A percentile compares a stretch with the other conserved stretches of the same genome.
Conservation (phyloP, 2,329 filamentous ascomycete genomes). For the Pyricularia grisea region DNA sequence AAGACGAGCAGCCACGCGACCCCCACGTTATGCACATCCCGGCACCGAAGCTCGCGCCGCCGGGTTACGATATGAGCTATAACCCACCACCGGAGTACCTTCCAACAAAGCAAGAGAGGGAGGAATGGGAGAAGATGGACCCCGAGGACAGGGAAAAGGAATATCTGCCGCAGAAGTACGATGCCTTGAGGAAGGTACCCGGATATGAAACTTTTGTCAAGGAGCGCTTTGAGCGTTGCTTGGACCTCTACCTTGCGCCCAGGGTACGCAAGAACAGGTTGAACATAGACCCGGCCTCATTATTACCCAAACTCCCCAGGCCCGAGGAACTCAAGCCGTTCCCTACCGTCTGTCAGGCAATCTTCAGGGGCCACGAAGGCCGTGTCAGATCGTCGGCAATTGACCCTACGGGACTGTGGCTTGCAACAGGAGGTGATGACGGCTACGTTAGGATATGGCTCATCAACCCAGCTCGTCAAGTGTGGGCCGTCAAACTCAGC, state of each 20-base stretch:
- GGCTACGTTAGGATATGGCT: slow-evolving; percentile 89
- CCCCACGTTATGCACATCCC: slow-evolving; percentile 92
- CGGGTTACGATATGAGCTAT: slow-evolving; percentile 91
- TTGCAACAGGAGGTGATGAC: slow-evolving; percentile 91
- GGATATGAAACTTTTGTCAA: slow-evolving; percentile 87
- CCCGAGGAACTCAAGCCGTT: slow-evolving; percentile 93
- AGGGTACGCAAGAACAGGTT: slow-evolving; percentile 86
- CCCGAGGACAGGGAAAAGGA: slow-evolving; percentile 87
- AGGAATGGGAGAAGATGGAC: slow-evolving; percentile 76
- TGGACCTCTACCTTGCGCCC: slow-evolving; percentile 92
- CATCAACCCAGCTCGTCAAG: slow-evolving; percentile 72
- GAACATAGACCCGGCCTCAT: slow-evolving; percentile 89
- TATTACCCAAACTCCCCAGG: slow-evolving; percentile 85
- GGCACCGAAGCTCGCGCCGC: slow-evolving; percentile 85
- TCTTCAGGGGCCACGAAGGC: slow-evolving; percentile 83
- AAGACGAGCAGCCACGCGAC: slow-evolving; percentile 73
- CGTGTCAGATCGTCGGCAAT: slow-evolving; percentile 77
- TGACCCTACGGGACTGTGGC: slow-evolving; percentile 74
- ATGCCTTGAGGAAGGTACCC: slow-evolving; percentile 81
- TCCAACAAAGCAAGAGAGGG: slow-evolving; percentile 73
- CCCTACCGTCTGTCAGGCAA: slow-evolving; percentile 78
- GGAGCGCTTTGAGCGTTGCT: slow-evolving; percentile 88
- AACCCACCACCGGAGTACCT: slow-evolving; percentile 94
- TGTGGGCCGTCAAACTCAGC: slow-evolving; percentile 75
- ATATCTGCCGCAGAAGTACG: slow-evolving; percentile 74